Percentiles rank a stretch among this genome's conserved stretches.
Conservation (phyloP, 1,284 basidiomycete genomes). For the Hymenochaete sp. region DNA sequence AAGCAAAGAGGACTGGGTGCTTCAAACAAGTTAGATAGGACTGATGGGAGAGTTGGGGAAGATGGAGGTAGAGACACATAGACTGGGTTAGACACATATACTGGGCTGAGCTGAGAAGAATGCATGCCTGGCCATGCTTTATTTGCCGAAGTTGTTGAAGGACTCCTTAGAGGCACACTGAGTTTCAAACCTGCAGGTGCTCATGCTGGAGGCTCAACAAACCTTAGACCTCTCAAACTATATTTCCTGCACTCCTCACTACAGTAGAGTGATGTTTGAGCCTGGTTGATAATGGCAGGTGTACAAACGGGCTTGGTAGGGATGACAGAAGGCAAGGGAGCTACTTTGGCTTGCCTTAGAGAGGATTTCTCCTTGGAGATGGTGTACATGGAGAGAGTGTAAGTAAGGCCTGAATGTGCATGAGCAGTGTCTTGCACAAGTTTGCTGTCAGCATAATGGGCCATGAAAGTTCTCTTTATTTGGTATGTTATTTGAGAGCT, state of each 20-base stretch:
- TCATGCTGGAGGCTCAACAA: constrained; percentile 32
- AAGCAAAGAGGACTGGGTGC: no score
- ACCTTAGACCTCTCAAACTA: constrained; percentile 25
- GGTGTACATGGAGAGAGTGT: constrained; percentile 3
- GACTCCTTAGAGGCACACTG: neutral
- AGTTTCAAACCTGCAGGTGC: no score
- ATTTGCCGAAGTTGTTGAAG: constrained; percentile 27
- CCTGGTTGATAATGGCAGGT: constrained; percentile 64
- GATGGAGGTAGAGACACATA: constrained; percentile 34
- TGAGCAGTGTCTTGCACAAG: constrained; percentile 56
- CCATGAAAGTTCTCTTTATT: constrained; percentile 32
- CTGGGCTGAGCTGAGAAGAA: constrained; percentile 13
- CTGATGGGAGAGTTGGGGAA: constrained; percentile 25
- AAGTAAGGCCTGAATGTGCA: constrained; percentile 21
- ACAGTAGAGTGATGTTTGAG: constrained; percentile 68
- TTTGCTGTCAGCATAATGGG: constrained; percentile 35
- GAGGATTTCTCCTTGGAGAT: constrained; percentile 15
- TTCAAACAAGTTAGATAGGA: constrained; percentile 23
- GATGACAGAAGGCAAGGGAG: constrained; percentile 10
- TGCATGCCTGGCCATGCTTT: constrained; percentile 25
- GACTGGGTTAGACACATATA: no score
- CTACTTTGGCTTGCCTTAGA: constrained; percentile 20
- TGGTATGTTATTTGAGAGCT: constrained; percentile 28
- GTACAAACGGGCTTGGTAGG: constrained; percentile 32
- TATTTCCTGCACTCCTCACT: constrained; percentile 54